These are phyloP conservation scores for Antrodiella citrinella DNA, from an alignment of 768 basidiomycete species.

Conservation along the genomic window DNA sequence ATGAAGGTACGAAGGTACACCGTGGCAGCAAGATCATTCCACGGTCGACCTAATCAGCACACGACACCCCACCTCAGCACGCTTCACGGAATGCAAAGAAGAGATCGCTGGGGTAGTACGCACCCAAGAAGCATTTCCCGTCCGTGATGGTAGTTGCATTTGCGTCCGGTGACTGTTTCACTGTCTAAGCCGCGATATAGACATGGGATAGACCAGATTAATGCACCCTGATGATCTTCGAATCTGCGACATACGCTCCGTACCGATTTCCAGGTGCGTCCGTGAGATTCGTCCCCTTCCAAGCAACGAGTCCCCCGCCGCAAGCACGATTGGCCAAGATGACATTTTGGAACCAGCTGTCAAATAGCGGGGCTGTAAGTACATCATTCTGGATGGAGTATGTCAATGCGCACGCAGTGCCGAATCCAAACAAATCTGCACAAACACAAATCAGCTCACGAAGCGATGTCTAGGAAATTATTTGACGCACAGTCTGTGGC, in stretches of 20 bases:
- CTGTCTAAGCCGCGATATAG: background rate
- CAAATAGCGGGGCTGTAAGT: background rate
- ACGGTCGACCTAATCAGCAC: conserved; percentile 35
- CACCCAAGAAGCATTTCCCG: conserved; percentile 44
- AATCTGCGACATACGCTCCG: conserved; percentile 49
- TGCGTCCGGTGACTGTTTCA: conserved; percentile 47
- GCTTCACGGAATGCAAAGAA: background rate
- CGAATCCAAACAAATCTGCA: conserved; percentile 51
- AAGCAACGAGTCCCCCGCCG: conserved; percentile 58
- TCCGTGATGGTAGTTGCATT: conserved; percentile 38
- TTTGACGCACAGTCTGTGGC: conserved; percentile 53
- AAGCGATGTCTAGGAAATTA: background rate
- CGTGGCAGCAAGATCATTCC: conserved; percentile 51
- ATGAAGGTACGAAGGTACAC: conserved; percentile 49
- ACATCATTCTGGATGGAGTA: background rate
- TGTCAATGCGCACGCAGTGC: conserved; percentile 38
- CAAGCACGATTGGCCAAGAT: conserved; percentile 55
- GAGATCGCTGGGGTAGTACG: background rate
- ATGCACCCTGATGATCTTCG: conserved; percentile 47
- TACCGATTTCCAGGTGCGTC: conserved; percentile 43
- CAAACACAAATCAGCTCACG: background rate
- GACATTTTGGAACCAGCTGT: conserved; percentile 52
- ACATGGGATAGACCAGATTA: background rate
- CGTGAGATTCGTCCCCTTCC: conserved; percentile 51
- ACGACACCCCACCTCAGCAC: too few species aligned